These are phyloP conservation scores for Coniochaeta hoffmannii DNA, from an alignment of 2,329 filamentous ascomycete genomes.

Conservation along the genomic window DNA sequence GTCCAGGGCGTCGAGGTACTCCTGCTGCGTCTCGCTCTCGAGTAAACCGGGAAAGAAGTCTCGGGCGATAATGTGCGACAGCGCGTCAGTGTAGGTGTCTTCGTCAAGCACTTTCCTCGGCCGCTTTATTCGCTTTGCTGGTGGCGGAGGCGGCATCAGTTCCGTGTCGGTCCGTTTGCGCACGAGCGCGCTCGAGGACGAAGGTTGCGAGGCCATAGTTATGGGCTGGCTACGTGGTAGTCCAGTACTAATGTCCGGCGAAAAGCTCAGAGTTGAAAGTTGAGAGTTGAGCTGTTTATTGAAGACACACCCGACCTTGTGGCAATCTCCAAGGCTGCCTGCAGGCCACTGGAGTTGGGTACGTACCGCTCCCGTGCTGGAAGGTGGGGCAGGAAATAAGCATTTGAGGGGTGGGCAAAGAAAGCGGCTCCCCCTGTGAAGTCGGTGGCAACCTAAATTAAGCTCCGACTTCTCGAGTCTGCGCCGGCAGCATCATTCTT, in stretches of 20 bases:
- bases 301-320: background rate
- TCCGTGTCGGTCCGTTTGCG: constrained; percentile 62
- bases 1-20: constrained; percentile 86
- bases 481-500: background rate
- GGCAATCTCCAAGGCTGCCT: background rate
- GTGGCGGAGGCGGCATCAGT: constrained; percentile 82
- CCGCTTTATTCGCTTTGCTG: constrained; percentile 82
- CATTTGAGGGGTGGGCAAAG: background rate
- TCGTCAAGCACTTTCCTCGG: constrained; percentile 85
- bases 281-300: background rate
- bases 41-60: constrained; percentile 94
- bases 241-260: background rate
- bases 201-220: constrained; percentile 28
- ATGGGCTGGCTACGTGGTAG: background rate
- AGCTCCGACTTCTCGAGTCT: background rate
- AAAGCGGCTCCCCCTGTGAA: background rate
- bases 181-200: constrained; percentile 50
- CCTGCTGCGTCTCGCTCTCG: constrained; percentile 79
- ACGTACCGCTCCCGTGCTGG: background rate
- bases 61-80: constrained; percentile 90
- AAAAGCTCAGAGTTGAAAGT: background rate
- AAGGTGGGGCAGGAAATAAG: background rate
- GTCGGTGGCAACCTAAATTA: background rate
- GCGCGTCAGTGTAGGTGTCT: constrained; percentile 81
- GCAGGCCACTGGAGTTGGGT: background rate